These are phyloP conservation scores for Boletales sp. DNA, from an alignment of 768 basidiomycete genomes.

Conservation along the genomic window DNA sequence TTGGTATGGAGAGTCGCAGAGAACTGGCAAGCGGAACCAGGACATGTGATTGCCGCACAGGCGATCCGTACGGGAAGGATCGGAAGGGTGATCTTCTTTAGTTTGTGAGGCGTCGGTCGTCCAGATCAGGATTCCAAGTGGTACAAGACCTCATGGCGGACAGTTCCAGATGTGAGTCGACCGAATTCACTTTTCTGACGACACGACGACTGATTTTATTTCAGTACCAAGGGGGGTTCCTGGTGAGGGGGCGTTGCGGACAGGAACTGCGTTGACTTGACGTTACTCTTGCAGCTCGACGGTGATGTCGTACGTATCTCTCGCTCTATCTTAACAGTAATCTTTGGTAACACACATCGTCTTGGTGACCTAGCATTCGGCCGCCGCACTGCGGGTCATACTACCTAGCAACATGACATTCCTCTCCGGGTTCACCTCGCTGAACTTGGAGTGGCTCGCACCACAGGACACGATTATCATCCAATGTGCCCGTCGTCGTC, in stretches of 20 bases:
- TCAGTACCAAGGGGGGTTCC: constrained; percentile 80
- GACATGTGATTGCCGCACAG: constrained; percentile 38
- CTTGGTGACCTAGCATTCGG: constrained; percentile 50
- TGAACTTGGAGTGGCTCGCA: no score
- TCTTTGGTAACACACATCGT: no score
- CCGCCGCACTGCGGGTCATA: constrained; percentile 60
- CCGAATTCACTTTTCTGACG: neutral
- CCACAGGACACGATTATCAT: no score
- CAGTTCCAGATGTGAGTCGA: constrained; percentile 66
- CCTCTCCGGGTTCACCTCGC: constrained; percentile 61
- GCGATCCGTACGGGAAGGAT: constrained; percentile 58
- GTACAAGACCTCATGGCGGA: constrained; percentile 83
- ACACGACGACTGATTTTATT: no score
- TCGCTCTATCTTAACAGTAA: neutral
- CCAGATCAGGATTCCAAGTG: constrained; percentile 65
- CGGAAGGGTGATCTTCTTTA: constrained; percentile 70
- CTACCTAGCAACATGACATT: constrained; percentile 50
- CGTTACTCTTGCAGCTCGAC: constrained; percentile 50
- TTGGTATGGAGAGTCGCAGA: constrained; percentile 81
- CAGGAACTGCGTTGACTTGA: constrained; percentile 2
- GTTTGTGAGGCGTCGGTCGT: constrained; percentile 46
- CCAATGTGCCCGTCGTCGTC: constrained; percentile 19
- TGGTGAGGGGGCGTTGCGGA: no score
- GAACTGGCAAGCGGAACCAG: constrained; percentile 70
- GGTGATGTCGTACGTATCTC: constrained; percentile 63